These are phyloP conservation scores for Volvox africanus DNA, from an alignment of 139 green algal genomes.

Conservation along the genomic window DNA sequence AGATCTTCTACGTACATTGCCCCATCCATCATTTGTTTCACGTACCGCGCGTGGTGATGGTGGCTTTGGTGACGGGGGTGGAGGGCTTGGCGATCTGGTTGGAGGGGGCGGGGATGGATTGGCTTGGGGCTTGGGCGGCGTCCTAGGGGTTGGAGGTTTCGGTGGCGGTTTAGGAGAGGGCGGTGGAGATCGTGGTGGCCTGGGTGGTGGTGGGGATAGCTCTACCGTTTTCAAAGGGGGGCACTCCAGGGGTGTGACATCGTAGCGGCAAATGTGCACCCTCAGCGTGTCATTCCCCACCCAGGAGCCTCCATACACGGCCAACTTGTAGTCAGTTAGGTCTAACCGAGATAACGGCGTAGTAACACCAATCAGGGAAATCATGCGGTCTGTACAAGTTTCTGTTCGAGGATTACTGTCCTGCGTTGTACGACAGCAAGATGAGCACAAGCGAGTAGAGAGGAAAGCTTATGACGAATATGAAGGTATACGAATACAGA, in stretches of 20 bases:
- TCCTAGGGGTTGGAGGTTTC: background rate
- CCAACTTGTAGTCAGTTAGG: background rate
- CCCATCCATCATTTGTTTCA: no score
- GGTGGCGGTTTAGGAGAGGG: background rate
- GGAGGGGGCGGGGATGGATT: no score
- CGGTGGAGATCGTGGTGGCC: background rate
- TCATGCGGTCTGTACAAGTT: background rate
- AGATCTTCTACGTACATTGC: no score
- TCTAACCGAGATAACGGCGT: background rate
- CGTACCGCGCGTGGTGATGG: no score
- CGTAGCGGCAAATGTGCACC: slow-evolving; percentile 22
- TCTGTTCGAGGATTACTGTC: background rate
- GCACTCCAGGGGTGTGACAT: background rate
- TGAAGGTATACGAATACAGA: no score
- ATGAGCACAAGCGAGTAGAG: no score
- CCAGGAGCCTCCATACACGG: slow-evolving; percentile 10
- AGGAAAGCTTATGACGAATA: no score
- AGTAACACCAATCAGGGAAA: background rate
- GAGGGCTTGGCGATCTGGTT: no score
- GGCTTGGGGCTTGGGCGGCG: background rate
- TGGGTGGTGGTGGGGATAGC: background rate
- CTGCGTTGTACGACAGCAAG: background rate
- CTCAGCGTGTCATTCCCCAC: background rate
- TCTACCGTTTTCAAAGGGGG: background rate
- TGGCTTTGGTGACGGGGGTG: no score